Evolutionary conservation across 2,329 filamentous ascomycete species (phyloP).

Genomic region (Colletotrichum gigasporum): DNA sequence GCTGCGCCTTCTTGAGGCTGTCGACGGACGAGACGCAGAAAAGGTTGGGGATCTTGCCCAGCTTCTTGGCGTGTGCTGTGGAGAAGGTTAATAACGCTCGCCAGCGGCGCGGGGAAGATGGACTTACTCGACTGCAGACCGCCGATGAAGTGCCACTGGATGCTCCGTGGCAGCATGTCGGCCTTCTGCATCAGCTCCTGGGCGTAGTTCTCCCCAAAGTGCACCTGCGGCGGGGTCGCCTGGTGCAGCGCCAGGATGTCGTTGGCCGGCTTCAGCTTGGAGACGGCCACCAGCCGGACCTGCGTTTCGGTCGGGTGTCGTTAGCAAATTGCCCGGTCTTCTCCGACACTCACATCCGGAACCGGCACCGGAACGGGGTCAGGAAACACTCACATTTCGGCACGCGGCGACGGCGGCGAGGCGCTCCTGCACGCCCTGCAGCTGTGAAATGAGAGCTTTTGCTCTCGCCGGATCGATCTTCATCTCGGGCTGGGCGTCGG

Average conservation of each 20-base stretch:
- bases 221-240: conserved; percentile 53
- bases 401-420: conserved; percentile 63
- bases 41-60: conserved; percentile 88
- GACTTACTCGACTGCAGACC: conserved; percentile 79
- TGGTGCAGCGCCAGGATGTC: conserved; percentile 88
- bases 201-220: conserved; percentile 98
- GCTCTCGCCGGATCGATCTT: conserved; percentile 70
- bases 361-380: too few relatives aligned
- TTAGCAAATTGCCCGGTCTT: too few relatives aligned
- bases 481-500: conserved; percentile 55
- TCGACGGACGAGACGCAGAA: conserved; percentile 95
- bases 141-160: conserved; percentile 97
- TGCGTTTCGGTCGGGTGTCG: conserved; percentile 41
- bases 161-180: conserved; percentile 75
- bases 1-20: conserved; percentile 83
- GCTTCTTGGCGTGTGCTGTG: conserved; percentile 86
- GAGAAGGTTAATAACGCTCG: too few relatives aligned
- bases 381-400: conserved; percentile 65
- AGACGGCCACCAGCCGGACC: conserved; percentile 92
- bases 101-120: not conserved
- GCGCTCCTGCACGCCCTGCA: conserved; percentile 67
- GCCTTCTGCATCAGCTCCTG: conserved; percentile 92
- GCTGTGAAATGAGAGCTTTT: conserved; percentile 68
- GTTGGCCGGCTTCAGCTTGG: conserved; percentile 92
- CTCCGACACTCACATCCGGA: too few relatives aligned